These are phyloP conservation scores for Globisporangium ultimum DNA, from an alignment of 352 stramenopile genomes.

Conservation along the genomic window DNA sequence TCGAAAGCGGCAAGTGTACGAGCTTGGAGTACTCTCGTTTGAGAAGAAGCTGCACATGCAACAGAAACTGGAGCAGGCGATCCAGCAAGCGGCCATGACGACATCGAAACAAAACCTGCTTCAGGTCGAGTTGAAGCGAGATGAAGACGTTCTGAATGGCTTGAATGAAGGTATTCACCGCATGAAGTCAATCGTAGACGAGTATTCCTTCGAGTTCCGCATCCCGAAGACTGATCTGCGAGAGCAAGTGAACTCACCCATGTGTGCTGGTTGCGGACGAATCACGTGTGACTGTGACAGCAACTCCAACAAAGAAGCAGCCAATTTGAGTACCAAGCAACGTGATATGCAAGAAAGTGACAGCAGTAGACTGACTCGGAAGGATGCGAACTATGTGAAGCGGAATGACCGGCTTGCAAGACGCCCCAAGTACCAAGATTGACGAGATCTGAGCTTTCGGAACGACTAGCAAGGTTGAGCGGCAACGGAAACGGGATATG, in stretches of 20 bases:
- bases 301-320: too few relatives aligned
- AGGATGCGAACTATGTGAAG: too few relatives aligned
- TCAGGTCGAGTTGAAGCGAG: constrained; percentile 39
- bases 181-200: constrained; percentile 49
- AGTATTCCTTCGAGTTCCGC: constrained; percentile 58
- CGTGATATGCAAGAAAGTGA: too few relatives aligned
- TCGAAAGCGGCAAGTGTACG: constrained; percentile 40
- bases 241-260: constrained; percentile 29
- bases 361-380: too few relatives aligned
- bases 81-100: constrained; percentile 32
- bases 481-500: too few relatives aligned
- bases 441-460: too few relatives aligned
- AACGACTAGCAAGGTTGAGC: too few relatives aligned
- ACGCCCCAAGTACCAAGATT: too few relatives aligned
- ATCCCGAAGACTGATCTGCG: constrained; percentile 56
- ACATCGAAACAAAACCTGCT: constrained; percentile 41
- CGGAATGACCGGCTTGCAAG: too few relatives aligned
- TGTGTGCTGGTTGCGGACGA: constrained; percentile 46
- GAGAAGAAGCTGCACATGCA: constrained; percentile 51
- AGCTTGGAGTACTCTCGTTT: constrained; percentile 54
- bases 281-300: constrained; percentile 48
- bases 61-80: constrained; percentile 37
- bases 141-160: constrained; percentile 32
- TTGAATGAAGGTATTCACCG: constrained; percentile 50
- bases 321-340: too few relatives aligned